A percentile compares a stretch with the other conserved stretches of the same genome.
Evolutionary conservation across 2,329 filamentous ascomycete genomes (phyloP).

Genomic region (Cladosporium sp.): DNA sequence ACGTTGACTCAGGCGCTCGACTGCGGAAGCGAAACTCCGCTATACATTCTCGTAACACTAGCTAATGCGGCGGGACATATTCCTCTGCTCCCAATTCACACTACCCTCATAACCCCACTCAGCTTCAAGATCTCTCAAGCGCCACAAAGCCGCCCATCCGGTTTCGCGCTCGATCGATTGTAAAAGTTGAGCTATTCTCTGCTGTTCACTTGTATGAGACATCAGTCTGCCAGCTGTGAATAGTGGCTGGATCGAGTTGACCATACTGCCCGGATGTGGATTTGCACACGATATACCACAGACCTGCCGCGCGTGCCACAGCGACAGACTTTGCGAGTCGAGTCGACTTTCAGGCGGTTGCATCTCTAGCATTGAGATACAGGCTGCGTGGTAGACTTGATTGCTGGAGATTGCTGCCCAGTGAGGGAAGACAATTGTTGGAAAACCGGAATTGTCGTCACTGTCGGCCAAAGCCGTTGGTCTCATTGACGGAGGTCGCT

Average conservation of each 20-base stretch:
- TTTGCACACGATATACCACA: slow-evolving; percentile 45
- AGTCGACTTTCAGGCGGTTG: slow-evolving; percentile 38
- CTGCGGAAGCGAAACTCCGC: background rate
- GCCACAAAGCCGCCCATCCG: slow-evolving; percentile 53
- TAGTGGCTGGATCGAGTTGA: slow-evolving; percentile 43
- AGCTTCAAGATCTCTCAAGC: slow-evolving; percentile 50
- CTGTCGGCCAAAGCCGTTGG: slow-evolving; percentile 20
- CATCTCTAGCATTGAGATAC: slow-evolving; percentile 51
- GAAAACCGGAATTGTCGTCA: slow-evolving; percentile 26
- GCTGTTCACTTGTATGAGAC: slow-evolving; percentile 43
- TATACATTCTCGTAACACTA: background rate
- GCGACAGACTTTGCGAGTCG: slow-evolving; percentile 18
- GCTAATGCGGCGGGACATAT: background rate
- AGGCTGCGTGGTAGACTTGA: slow-evolving; percentile 55
- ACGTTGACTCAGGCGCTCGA: background rate
- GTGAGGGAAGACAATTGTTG: slow-evolving; percentile 46
- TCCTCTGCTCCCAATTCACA: background rate
- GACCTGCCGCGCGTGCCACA: slow-evolving; percentile 47
- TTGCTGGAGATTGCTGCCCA: slow-evolving; percentile 46
- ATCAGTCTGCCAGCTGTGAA: slow-evolving; percentile 45
- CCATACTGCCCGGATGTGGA: slow-evolving; percentile 42
- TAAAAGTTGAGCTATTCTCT: slow-evolving; percentile 45
- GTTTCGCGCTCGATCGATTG: slow-evolving; percentile 51
- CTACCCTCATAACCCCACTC: slow-evolving; percentile 46
- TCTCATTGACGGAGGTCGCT: background rate